These are phyloP conservation scores for Sonneratia caseolaris DNA, from an alignment of 345 rosid genomes.

Conservation along the genomic window DNA sequence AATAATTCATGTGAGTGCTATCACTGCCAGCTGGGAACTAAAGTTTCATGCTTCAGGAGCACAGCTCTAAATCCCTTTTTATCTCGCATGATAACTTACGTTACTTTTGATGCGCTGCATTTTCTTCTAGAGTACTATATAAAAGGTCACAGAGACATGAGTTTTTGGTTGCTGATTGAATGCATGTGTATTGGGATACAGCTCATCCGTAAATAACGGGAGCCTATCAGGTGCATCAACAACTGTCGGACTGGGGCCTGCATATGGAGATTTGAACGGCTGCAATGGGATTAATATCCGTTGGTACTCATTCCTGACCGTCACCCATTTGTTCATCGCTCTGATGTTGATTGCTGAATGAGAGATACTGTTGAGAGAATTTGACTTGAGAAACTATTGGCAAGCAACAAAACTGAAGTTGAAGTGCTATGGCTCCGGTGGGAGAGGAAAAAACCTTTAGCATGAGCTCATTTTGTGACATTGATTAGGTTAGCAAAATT, in stretches of 20 bases:
- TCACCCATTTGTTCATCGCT: slow-evolving; percentile 12
- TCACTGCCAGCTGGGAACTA: too few species aligned
- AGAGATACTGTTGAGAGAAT: neutral
- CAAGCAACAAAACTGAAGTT: neutral
- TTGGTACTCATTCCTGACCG: slow-evolving; percentile 17
- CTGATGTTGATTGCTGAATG: neutral
- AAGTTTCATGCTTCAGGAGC: too few species aligned
- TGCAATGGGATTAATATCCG: slow-evolving; percentile 15
- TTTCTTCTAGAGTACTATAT: neutral
- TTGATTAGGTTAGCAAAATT: slow-evolving; percentile 1
- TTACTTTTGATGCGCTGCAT: neutral
- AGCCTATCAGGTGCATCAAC: slow-evolving; percentile 28
- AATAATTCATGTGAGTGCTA: too few species aligned
- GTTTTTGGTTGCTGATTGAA: slow-evolving; percentile 1
- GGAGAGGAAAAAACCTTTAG: neutral
- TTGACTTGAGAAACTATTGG: neutral
- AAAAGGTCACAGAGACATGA: too few species aligned
- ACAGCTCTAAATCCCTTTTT: too few species aligned
- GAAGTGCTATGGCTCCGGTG: neutral
- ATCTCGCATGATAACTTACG: too few species aligned
- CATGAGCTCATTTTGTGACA: neutral
- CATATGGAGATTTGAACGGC: slow-evolving; percentile 40
- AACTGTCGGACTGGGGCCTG: slow-evolving; percentile 29
- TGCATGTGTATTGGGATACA: slow-evolving; percentile 17
- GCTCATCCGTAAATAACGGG: slow-evolving; percentile 39